A percentile compares a stretch with the other conserved stretches of the same genome.
phyloP scores from a whole-genome alignment of 2,329 filamentous ascomycete species.

The Neurospora sp. region DNA sequence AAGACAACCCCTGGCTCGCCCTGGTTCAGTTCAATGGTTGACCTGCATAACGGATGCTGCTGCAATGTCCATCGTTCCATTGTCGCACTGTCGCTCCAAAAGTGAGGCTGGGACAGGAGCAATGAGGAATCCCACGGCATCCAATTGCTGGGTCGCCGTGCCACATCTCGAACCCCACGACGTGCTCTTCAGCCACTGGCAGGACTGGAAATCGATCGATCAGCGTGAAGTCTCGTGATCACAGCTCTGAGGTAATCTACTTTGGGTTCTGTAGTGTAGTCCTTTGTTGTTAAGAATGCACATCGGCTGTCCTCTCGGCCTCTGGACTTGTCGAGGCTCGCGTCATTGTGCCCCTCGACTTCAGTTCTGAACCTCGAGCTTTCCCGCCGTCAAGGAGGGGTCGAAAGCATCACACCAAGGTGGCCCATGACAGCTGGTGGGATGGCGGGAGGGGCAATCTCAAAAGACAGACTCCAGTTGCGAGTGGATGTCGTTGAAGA shows the following conservation, averaged over 20 bases:
- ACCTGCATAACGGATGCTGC: slow-evolving; percentile 10
- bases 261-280: not conserved
- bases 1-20: not conserved
- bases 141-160: slow-evolving; percentile 6
- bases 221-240: slow-evolving; percentile 1
- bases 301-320: not conserved
- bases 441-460: not conserved
- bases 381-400: not conserved
- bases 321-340: not conserved
- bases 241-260: not conserved
- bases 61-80: slow-evolving; percentile 6
- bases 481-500: not conserved
- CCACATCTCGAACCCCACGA: slow-evolving; percentile 3
- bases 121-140: not conserved
- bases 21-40: slow-evolving; percentile 2
- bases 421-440: not conserved
- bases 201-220: not conserved
- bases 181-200: slow-evolving; percentile 6
- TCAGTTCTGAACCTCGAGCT: not conserved
- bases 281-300: not conserved
- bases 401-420: not conserved
- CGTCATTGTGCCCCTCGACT: not conserved
- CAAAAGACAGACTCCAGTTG: not conserved
- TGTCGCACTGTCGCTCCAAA: not conserved
- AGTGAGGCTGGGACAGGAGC: slow-evolving; percentile 8